Conservation (phyloP, 306 rosid species). For the Mucuna pruriens region DNA sequence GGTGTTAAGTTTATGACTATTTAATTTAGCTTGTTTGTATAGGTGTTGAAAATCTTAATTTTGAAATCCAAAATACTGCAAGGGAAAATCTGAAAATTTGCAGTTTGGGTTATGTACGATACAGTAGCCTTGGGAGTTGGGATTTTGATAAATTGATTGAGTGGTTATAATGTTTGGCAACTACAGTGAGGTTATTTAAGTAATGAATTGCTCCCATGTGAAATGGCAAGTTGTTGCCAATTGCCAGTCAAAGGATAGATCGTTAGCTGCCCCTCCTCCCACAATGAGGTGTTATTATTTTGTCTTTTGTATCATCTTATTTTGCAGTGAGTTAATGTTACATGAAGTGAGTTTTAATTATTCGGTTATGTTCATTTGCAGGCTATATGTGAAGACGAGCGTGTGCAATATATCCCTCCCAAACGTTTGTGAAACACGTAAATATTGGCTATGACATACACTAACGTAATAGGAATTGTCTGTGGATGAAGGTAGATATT, state of each 20-base stretch:
- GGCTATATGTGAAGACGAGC: slow-evolving; percentile 76
- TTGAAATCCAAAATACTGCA: neutral
- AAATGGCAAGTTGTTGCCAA: neutral
- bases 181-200: neutral
- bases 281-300: neutral
- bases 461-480: neutral
- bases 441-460: slow-evolving; percentile 17
- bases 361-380: slow-evolving; percentile 43
- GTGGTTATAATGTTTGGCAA: slow-evolving; percentile 7
- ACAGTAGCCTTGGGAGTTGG: neutral
- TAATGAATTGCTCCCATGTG: neutral
- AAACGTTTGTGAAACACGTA: slow-evolving; percentile 52
- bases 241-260: no score
- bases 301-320: neutral
- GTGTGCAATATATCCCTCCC: slow-evolving; percentile 80
- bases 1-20: neutral
- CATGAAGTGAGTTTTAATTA: neutral
- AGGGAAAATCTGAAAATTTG: neutral
- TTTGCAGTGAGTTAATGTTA: slow-evolving; percentile 14
- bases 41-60: neutral
- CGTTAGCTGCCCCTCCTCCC: no score
- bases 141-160: neutral
- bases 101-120: neutral
- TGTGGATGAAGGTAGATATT: slow-evolving; percentile 13
- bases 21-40: neutral